These are phyloP conservation scores for Penicillium chermesinum DNA, from an alignment of 495 filamentous ascomycete genomes.

Conservation along the genomic window DNA sequence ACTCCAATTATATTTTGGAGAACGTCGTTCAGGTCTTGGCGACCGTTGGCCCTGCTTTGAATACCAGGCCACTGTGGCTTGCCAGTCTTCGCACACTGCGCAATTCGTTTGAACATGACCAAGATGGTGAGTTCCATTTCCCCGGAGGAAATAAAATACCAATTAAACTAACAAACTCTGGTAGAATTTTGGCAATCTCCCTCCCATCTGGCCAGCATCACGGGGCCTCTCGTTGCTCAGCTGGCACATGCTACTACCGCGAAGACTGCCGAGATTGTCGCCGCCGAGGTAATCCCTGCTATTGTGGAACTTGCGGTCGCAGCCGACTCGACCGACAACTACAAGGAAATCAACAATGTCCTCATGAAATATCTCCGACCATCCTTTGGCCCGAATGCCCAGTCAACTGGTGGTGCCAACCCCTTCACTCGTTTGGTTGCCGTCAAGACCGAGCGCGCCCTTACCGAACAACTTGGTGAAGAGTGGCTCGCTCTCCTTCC, in stretches of 20 bases:
- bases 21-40: conserved; percentile 60
- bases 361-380: conserved; percentile 73
- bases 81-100: conserved; percentile 62
- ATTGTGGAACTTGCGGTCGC: conserved; percentile 74
- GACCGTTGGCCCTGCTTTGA: conserved; percentile 40
- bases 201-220: conserved; percentile 69
- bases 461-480: conserved; percentile 76
- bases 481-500: conserved; percentile 87
- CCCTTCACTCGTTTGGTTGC: conserved; percentile 62
- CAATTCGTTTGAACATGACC: conserved; percentile 75
- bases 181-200: conserved; percentile 85
- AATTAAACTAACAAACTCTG: not conserved
- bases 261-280: conserved; percentile 32
- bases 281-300: conserved; percentile 46
- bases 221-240: conserved; percentile 61
- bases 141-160: not conserved
- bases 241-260: conserved; percentile 52
- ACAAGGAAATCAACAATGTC: conserved; percentile 74
- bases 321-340: conserved; percentile 76
- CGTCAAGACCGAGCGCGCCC: conserved; percentile 67
- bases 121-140: conserved; percentile 47
- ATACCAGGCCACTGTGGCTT: conserved; percentile 54
- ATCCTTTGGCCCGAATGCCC: conserved; percentile 54
- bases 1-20: conserved; percentile 79
- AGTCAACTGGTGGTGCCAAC: conserved; percentile 45